phyloP scores from a whole-genome alignment of 768 basidiomycete species.

The Lactarius vividus region DNA sequence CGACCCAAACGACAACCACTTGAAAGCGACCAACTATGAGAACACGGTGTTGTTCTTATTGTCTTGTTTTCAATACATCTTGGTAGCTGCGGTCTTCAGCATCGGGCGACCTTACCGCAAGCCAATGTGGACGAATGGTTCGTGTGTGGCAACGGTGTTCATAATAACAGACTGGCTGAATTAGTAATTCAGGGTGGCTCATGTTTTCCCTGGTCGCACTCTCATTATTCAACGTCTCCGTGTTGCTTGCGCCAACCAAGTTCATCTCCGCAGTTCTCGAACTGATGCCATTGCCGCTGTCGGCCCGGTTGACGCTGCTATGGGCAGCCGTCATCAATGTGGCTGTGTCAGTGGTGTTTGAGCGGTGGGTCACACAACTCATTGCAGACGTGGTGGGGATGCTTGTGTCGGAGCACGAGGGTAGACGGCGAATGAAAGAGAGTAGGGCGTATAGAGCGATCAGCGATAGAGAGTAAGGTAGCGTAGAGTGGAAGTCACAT shows the following conservation, averaged over 20 bases:
- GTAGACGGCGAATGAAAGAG: conserved; percentile 50
- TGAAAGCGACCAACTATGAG: conserved; percentile 86
- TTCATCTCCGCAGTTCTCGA: conserved; percentile 61
- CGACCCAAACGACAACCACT: conserved; percentile 51
- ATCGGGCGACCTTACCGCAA: conserved; percentile 97
- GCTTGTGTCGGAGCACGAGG: conserved; percentile 37
- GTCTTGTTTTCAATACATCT: conserved; percentile 98
- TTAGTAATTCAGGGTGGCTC: conserved; percentile 59
- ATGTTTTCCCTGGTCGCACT: conserved; percentile 73
- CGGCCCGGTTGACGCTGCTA: conserved; percentile 70
- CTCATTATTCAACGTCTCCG: conserved; percentile 68
- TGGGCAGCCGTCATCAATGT: conserved; percentile 68
- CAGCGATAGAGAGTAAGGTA: conserved; percentile 58
- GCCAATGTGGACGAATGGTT: conserved; percentile 95
- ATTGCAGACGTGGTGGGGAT: conserved; percentile 56
- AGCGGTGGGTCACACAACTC: conserved; percentile 65
- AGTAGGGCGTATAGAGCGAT: conserved; percentile 86
- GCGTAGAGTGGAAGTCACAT: not conserved
- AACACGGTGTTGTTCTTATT: conserved; percentile 90
- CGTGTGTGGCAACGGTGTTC: conserved; percentile 2
- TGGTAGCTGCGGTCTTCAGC: conserved; percentile 95
- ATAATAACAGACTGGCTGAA: not conserved
- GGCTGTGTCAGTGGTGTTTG: conserved; percentile 66
- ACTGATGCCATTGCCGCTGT: conserved; percentile 68
- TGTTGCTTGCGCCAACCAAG: conserved; percentile 70